Evolutionary conservation across 768 basidiomycete species (phyloP).

Genomic region (Porpolomopsis calyptriformis): DNA sequence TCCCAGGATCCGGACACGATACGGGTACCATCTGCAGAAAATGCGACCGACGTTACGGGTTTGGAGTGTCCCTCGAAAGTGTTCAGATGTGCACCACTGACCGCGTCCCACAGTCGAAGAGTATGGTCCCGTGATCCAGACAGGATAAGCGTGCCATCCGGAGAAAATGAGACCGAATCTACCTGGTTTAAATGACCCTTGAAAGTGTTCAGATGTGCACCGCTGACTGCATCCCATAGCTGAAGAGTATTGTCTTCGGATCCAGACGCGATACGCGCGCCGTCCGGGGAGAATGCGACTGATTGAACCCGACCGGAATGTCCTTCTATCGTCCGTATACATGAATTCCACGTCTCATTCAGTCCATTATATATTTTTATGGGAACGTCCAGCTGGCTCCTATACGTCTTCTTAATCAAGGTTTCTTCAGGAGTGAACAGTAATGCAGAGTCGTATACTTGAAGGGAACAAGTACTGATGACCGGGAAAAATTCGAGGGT

Average conservation of each 20-base stretch:
- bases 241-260: constrained; percentile 1
- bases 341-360: neutral
- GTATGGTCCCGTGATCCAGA: constrained; percentile 13
- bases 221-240: constrained; percentile 3
- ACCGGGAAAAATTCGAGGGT: neutral
- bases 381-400: neutral
- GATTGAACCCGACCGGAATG: neutral
- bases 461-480: neutral
- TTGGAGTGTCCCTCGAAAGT: constrained; percentile 8
- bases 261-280: neutral
- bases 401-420: neutral
- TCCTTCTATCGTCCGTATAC: constrained; percentile 2
- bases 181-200: constrained; percentile 10
- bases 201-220: constrained; percentile 2
- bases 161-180: constrained; percentile 11
- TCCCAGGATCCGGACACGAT: constrained; percentile 42
- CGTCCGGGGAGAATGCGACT: neutral
- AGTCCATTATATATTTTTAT: neutral
- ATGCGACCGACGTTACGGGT: constrained; percentile 23
- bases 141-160: constrained; percentile 11
- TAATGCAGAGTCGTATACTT: constrained; percentile 1
- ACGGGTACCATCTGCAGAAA: constrained; percentile 39
- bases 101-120: constrained; percentile 10
- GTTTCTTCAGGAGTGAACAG: constrained; percentile 1
- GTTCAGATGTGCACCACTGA: constrained; percentile 1